Evolutionary conservation across 164 flowering plant species (phyloP).

Genomic region (Liquidambar formosana): DNA sequence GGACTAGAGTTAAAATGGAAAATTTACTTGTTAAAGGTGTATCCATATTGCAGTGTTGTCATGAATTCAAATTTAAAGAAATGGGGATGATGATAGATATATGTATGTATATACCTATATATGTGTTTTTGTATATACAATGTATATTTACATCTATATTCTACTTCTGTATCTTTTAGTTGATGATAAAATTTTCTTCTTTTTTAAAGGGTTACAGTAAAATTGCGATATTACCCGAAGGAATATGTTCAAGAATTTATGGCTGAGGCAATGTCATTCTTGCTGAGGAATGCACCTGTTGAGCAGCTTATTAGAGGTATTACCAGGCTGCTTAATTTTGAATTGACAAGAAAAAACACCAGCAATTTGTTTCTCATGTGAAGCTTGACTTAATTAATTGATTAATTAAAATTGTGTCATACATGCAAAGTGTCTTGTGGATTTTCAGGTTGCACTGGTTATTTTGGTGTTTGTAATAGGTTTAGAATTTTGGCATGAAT

Average conservation of each 20-base stretch:
- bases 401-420: too few species aligned
- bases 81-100: not conserved
- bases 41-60: too few species aligned
- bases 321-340: not conserved
- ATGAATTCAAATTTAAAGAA: too few species aligned
- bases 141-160: not conserved
- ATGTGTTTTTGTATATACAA: not conserved
- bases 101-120: not conserved
- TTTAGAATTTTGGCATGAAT: too few species aligned
- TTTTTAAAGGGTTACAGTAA: slow-evolving; percentile 51
- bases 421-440: too few species aligned
- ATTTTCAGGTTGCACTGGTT: too few species aligned
- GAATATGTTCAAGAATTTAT: slow-evolving; percentile 83
- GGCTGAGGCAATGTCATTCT: slow-evolving; percentile 77
- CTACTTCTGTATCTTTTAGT: not conserved
- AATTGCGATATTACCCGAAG: slow-evolving; percentile 71
- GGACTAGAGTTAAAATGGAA: too few species aligned
- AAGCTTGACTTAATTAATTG: too few species aligned
- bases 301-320: slow-evolving; percentile 71
- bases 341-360: too few species aligned
- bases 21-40: too few species aligned
- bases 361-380: too few species aligned
- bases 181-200: not conserved
- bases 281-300: slow-evolving; percentile 75
- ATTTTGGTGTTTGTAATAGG: too few species aligned